phyloP scores from a whole-genome alignment of 305 asterid species.

The Solanum aculeatissimum region DNA sequence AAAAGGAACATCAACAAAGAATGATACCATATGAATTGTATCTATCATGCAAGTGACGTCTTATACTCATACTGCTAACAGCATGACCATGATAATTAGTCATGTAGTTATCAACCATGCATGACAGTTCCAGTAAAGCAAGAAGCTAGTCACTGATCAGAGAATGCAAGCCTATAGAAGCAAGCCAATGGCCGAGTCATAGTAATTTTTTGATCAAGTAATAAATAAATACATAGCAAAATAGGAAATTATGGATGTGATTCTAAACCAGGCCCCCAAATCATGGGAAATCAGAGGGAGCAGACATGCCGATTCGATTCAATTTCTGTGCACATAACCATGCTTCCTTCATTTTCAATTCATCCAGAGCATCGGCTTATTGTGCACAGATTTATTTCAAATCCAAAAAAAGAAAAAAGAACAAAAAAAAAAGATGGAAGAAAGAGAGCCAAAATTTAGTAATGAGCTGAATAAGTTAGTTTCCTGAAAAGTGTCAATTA shows the following conservation, averaged over 20 bases:
- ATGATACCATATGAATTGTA: not conserved
- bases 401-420: not conserved
- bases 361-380: not conserved
- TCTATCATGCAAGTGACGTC: not conserved
- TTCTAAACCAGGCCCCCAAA: not conserved
- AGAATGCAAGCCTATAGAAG: not conserved
- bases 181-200: not conserved
- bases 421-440: not conserved
- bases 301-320: not conserved
- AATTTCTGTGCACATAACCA: not conserved
- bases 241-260: not conserved
- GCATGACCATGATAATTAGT: not conserved
- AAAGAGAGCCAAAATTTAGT: not conserved
- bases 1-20: not conserved
- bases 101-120: not conserved
- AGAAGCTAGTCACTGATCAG: not conserved
- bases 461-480: not conserved
- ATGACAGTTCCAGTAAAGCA: not conserved
- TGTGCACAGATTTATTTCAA: not conserved
- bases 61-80: not conserved
- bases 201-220: not conserved
- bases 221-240: not conserved
- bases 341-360: not conserved
- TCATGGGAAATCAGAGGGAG: not conserved
- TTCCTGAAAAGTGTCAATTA: not conserved